These are phyloP conservation scores for Penicillium expansum DNA, from an alignment of 2,329 filamentous ascomycete genomes.

Conservation along the genomic window DNA sequence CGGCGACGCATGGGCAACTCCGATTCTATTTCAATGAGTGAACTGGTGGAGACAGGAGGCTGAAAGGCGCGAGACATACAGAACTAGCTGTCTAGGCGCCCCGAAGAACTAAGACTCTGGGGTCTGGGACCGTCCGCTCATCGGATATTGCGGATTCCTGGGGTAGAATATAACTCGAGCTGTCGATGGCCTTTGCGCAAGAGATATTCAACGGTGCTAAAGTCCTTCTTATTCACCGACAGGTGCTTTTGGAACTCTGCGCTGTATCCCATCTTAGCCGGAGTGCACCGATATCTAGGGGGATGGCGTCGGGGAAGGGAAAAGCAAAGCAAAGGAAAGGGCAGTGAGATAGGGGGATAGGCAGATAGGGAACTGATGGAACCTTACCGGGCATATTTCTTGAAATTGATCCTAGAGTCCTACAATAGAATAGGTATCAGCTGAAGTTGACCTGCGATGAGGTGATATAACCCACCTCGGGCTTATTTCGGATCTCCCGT, in stretches of 20 bases:
- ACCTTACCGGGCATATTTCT: slow-evolving; percentile 42
- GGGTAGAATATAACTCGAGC: slow-evolving; percentile 75
- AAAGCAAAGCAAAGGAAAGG: slow-evolving; percentile 6
- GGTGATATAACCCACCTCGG: slow-evolving; percentile 53
- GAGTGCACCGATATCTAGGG: slow-evolving; percentile 11
- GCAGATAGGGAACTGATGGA: not conserved
- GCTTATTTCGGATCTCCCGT: slow-evolving; percentile 77
- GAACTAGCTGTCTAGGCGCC: not conserved
- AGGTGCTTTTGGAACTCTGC: slow-evolving; percentile 73
- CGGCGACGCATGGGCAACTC: not conserved
- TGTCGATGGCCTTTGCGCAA: slow-evolving; percentile 78
- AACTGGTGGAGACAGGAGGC: not conserved
- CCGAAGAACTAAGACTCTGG: not conserved
- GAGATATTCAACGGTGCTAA: slow-evolving; percentile 79
- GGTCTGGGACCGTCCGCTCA: slow-evolving; percentile 15
- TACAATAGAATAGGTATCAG: slow-evolving; percentile 19
- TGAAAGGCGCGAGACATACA: not conserved
- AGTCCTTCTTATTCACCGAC: slow-evolving; percentile 75
- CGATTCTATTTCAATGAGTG: not conserved
- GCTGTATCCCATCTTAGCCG: slow-evolving; percentile 44
- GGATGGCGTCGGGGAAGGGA: slow-evolving; percentile 4
- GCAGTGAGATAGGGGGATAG: not conserved
- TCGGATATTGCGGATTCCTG: slow-evolving; percentile 73
- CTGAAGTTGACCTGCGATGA: not conserved
- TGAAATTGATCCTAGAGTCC: slow-evolving; percentile 44